phyloP scores from a whole-genome alignment of 805 yeast genomes.

The Ogataea paradorogensis region DNA sequence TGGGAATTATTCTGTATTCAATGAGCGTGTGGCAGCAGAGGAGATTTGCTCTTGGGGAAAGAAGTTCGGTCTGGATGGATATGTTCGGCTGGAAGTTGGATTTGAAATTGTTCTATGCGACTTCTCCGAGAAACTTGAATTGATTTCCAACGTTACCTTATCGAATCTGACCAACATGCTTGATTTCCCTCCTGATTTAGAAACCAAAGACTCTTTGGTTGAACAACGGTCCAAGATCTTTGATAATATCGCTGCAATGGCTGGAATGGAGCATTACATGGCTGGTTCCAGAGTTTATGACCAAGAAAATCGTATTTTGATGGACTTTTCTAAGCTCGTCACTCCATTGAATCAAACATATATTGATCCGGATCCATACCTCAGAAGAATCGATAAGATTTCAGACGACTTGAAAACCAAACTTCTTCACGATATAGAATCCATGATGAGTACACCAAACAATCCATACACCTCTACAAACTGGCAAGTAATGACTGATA shows the following conservation, averaged over 20 bases:
- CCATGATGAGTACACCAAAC: constrained; percentile 28
- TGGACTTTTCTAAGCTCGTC: constrained; percentile 52
- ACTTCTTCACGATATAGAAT: constrained; percentile 36
- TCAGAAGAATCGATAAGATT: constrained; percentile 37
- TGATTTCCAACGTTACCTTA: constrained; percentile 45
- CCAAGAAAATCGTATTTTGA: constrained; percentile 45
- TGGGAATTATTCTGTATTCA: constrained; percentile 28
- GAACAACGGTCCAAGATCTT: constrained; percentile 22
- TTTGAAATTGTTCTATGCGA: constrained; percentile 62
- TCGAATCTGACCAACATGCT: constrained; percentile 36
- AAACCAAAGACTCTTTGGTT: constrained; percentile 9
- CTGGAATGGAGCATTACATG: constrained; percentile 42
- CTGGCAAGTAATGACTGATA: constrained; percentile 54
- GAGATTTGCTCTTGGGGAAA: constrained; percentile 57
- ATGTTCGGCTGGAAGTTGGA: constrained; percentile 56
- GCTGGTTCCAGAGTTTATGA: constrained; percentile 47
- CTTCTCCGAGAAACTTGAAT: constrained; percentile 45
- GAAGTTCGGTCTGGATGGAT: constrained; percentile 50
- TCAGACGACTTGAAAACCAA: constrained; percentile 34
- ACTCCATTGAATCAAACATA: constrained; percentile 53
- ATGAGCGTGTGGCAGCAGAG: constrained; percentile 47
- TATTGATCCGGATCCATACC: constrained; percentile 47
- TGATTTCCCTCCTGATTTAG: constrained; percentile 34
- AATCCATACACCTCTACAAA: constrained; percentile 44
- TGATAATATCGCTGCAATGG: constrained; percentile 31